These are phyloP conservation scores for Cryptococcus sp. DNA, from an alignment of 1,284 basidiomycete species.

Conservation along the genomic window DNA sequence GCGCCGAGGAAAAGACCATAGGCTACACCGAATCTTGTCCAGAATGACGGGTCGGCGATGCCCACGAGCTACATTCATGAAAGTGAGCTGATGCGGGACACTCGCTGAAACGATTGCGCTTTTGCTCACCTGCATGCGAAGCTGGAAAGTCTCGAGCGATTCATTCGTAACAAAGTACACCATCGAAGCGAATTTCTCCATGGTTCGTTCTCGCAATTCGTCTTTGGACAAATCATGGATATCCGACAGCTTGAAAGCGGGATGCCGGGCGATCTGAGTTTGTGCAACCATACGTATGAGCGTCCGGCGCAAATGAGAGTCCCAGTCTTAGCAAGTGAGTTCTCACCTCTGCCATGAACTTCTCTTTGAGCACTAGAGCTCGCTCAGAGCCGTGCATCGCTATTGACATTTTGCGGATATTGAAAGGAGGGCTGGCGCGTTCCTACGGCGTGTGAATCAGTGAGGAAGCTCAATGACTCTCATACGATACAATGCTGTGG, in stretches of 20 bases:
- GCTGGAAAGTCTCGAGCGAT: slow-evolving; percentile 55
- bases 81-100: background rate
- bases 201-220: slow-evolving; percentile 57
- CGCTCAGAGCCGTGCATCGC: slow-evolving; percentile 52
- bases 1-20: slow-evolving; percentile 59
- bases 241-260: slow-evolving; percentile 58
- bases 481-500: background rate
- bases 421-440: slow-evolving; percentile 57
- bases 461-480: background rate
- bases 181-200: slow-evolving; percentile 55
- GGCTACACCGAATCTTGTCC: slow-evolving; percentile 60
- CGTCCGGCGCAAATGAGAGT: background rate
- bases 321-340: too few relatives aligned
- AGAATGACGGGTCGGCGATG: slow-evolving; percentile 59
- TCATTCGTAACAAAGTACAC: slow-evolving; percentile 57
- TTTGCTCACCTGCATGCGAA: slow-evolving; percentile 58
- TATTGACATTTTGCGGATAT: slow-evolving; percentile 53
- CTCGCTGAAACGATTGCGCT: background rate
- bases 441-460: slow-evolving; percentile 40
- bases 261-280: slow-evolving; percentile 56
- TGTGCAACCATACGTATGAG: slow-evolving; percentile 4
- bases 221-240: slow-evolving; percentile 61
- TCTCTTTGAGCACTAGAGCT: slow-evolving; percentile 52
- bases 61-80: slow-evolving; percentile 38
- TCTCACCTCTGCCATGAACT: slow-evolving; percentile 57